These are phyloP conservation scores for Tetrahymena malaccensis DNA, from an alignment of 73 alveolate genomes.

Conservation along the genomic window DNA sequence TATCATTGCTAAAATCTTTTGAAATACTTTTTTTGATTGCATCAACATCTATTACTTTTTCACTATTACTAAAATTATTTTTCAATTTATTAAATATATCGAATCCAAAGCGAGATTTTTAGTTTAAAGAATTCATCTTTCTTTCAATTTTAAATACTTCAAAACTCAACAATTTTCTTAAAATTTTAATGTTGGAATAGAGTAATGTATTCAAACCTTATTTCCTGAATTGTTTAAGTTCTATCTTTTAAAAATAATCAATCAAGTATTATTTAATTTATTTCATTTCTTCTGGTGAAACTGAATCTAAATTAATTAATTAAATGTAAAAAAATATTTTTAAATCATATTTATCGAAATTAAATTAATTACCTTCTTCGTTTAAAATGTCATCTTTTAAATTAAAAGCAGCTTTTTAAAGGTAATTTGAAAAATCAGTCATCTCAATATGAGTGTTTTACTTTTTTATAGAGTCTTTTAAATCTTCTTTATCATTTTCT, in stretches of 20 bases:
- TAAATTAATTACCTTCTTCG: neutral
- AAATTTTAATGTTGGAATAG: neutral
- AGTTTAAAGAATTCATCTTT: neutral
- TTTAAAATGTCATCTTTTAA: neutral
- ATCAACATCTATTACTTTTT: neutral
- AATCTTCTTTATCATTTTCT: neutral
- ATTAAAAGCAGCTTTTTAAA: neutral
- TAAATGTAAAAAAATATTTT: neutral
- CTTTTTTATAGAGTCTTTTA: neutral
- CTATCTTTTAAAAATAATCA: neutral
- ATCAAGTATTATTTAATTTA: neutral
- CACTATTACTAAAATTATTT: neutral
- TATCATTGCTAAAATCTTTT: neutral
- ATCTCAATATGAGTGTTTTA: neutral
- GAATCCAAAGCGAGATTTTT: neutral
- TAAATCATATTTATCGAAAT: neutral
- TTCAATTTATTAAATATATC: neutral
- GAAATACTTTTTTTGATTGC: neutral
- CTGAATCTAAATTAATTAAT: neutral
- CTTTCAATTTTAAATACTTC: neutral
- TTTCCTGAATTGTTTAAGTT: neutral
- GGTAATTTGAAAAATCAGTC: neutral
- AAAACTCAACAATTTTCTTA: neutral
- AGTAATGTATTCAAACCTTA: neutral
- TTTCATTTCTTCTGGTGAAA: neutral